Evolutionary conservation across 1,284 basidiomycete species (phyloP), one percentile per base, ranked within the genome.

Genomic region (Ustilago hordei): DNA sequence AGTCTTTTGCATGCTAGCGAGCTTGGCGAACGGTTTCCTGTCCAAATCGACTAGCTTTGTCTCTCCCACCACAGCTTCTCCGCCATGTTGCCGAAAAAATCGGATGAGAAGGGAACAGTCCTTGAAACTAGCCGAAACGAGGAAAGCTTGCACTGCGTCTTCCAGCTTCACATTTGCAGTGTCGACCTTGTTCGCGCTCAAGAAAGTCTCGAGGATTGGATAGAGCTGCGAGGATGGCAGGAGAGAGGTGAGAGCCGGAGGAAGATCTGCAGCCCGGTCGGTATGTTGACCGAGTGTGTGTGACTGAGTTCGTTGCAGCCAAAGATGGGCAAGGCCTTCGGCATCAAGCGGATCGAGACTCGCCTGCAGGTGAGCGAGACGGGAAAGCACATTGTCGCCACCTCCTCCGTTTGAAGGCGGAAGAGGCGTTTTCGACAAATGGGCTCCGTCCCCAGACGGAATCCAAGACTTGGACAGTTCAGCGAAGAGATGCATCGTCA

Each of bases 111-210:
- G 86, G 2, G 94, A 96, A 86, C 95, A 98, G 86, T 98, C 95
- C 86, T 98, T 98, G 90, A 98, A 95, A 12, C 93, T 93, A n/a
- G 93, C 93, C 9, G 93, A 93, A 54, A 98, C 90, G 38, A 94
- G 88, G 84, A 94, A 94, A 4, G 71, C 71, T n/a, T 74, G 71
- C 1, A 68, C 43, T 39, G 71, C 65, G 7, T 56, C 58, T 36
- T 68, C 58, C 8, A 68, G 35, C n/a, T 12, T 31, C 12, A 63
- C 43, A 19, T 64, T 50, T 3, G 0, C 41, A 2, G 23, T 2
- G 9, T 11, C 36, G 2, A 48, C 4, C 8, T 9, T 23, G 36
- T 7, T 39, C 13, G 59, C n/a, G 17, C 41, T 41, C n/a, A 68
- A 59, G 52, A 74, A 50, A 0, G 50, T 4, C n/a, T 60, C 39